Evolutionary conservation across 331 rosid species (phyloP), one percentile per base, ranked within the genome.

Genomic region (Rhamnella rubrinervis): DNA sequence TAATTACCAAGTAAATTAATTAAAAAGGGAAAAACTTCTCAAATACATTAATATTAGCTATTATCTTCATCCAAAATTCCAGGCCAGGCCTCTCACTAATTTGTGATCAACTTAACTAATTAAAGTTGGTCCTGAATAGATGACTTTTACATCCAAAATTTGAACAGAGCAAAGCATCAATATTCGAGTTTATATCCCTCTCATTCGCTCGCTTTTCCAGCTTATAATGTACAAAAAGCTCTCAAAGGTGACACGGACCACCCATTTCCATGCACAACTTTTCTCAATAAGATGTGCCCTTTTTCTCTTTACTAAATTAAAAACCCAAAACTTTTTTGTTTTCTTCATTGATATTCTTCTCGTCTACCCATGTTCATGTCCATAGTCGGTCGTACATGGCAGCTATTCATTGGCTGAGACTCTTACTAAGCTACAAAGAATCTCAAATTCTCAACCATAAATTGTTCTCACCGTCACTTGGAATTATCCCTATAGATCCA

Each of bases 301-400:
- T 26, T 31, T 65, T 46, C 65, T 71, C 67, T 26, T 57, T 55
- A 49, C 71, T 50, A 20, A 56, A 63, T 56, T 41, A 40, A 66
- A 74, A 58, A 26, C 49, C 35, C 8, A 6, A 55, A 40, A 37
- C 19, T 37, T 14, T 10, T 9, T 19, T 40, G 16, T 62, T 9
- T 19, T 55, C 28, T 62, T 28, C 75, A 20, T 46, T 61, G 4
- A 31, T 31, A 16, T 55, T 78, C 67, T 17, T 78, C 67, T 66
- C 74, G 31, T 62, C 63, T 58, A 37, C 41, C 64, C 60, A 61
- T 18, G 46, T 16, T 35, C 31, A 8, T 69, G 31, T 60, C 68
- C 53, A 40, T 26, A 71, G 84, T 80, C 84, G 84, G 81, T 75
- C 68, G 75, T 61, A 75, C 60, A 78, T 75, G 84, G 53, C 59